Percentiles rank a stretch among this genome's conserved stretches.
Evolutionary conservation across 2,329 filamentous ascomycete genomes (phyloP).

Genomic region (Alternaria arbusti): DNA sequence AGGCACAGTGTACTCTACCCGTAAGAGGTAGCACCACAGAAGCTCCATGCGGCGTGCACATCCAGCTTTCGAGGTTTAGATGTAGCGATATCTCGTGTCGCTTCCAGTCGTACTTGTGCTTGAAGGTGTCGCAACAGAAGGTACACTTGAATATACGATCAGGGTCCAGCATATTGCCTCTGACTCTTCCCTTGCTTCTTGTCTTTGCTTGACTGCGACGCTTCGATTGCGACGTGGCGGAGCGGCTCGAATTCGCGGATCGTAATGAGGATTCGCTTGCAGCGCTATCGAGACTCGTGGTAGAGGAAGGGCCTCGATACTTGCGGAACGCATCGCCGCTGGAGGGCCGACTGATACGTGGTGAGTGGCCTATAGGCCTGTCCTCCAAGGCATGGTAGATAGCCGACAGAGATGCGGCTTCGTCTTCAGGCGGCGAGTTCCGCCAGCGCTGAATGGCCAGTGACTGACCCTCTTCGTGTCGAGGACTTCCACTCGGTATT

Average conservation of each 20-base stretch:
- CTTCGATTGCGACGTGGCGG: constrained; percentile 51
- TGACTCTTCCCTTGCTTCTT: constrained; percentile 8
- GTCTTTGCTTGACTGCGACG: constrained; percentile 31
- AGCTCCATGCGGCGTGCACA: constrained; percentile 62
- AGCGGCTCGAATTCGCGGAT: constrained; percentile 54
- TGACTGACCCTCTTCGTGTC: constrained; percentile 16
- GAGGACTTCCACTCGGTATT: constrained; percentile 5
- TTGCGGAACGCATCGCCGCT: constrained; percentile 33
- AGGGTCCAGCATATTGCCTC: constrained; percentile 11
- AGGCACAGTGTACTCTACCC: constrained; percentile 61
- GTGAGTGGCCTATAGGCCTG: constrained; percentile 8
- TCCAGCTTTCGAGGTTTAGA: constrained; percentile 42
- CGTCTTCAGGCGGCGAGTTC: constrained; percentile 69
- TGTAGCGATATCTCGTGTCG: constrained; percentile 39
- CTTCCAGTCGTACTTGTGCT: constrained; percentile 38
- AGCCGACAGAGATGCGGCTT: constrained; percentile 66
- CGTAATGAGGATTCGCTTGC: constrained; percentile 55
- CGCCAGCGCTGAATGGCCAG: constrained; percentile 68
- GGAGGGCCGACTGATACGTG: constrained; percentile 29
- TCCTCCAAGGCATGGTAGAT: constrained; percentile 64
- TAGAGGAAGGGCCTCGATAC: constrained; percentile 53
- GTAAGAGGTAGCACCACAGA: constrained; percentile 60
- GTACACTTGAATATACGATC: constrained; percentile 37
- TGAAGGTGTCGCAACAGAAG: constrained; percentile 39
- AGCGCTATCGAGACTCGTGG: constrained; percentile 50